Evolutionary conservation across 1,139 yeast genomes (phyloP).

Genomic region (Diutina mesorugosa): DNA sequence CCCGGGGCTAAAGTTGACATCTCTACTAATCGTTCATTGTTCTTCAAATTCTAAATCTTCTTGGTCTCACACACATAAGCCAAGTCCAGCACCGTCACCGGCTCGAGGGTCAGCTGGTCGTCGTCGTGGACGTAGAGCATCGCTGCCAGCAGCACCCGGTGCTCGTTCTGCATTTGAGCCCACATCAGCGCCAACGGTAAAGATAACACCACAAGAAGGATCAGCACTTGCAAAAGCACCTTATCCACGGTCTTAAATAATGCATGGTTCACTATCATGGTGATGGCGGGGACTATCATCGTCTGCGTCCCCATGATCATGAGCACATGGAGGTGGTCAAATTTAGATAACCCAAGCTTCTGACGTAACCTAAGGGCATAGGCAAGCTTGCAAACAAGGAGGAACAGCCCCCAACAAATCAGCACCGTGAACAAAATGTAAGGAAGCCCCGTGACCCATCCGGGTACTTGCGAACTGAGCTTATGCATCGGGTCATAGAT

Average conservation of each 20-base stretch:
- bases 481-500: not conserved
- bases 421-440: conserved; percentile 57
- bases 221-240: conserved; percentile 13
- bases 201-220: conserved; percentile 38
- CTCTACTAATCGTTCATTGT: no score
- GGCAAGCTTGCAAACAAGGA: conserved; percentile 48
- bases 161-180: conserved; percentile 31
- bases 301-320: conserved; percentile 78
- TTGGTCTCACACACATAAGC: not conserved
- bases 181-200: conserved; percentile 80
- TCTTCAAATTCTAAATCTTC: not conserved
- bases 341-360: conserved; percentile 65
- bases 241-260: conserved; percentile 8
- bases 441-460: conserved; percentile 25
- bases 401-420: conserved; percentile 44
- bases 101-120: not conserved
- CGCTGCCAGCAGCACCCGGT: not conserved
- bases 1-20: not conserved
- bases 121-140: not conserved
- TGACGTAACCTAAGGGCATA: conserved; percentile 63
- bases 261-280: conserved; percentile 41
- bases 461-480: not conserved
- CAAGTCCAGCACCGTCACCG: not conserved
- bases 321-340: conserved; percentile 69
- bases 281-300: conserved; percentile 59